Conservation (phyloP, 2,329 filamentous ascomycete genomes). For the Lasiodiplodia gonubiensis region DNA sequence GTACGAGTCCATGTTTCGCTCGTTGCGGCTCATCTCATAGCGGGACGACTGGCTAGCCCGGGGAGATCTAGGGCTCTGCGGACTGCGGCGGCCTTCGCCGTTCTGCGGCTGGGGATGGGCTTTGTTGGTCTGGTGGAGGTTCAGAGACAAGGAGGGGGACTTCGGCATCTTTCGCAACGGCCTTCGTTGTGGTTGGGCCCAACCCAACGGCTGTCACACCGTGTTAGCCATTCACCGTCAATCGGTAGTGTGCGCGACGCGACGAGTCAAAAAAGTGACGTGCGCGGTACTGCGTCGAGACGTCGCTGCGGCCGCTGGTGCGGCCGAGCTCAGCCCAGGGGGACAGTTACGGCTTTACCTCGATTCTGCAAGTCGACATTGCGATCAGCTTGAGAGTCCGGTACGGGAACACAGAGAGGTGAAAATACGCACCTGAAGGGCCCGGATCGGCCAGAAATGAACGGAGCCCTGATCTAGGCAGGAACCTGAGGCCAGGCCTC, state of each 20-base stretch:
- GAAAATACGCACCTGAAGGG: slow-evolving; percentile 27
- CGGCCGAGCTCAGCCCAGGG: slow-evolving; percentile 1
- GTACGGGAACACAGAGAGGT: slow-evolving; percentile 19
- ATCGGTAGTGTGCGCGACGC: slow-evolving; percentile 22
- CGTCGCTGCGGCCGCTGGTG: slow-evolving; percentile 12
- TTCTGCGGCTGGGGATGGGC: slow-evolving; percentile 37
- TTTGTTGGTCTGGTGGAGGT: slow-evolving; percentile 36
- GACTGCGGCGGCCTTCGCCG: slow-evolving; percentile 36
- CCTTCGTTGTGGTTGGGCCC: slow-evolving; percentile 36
- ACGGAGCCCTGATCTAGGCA: slow-evolving; percentile 27
- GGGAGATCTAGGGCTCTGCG: slow-evolving; percentile 41
- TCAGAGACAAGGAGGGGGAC: slow-evolving; percentile 44
- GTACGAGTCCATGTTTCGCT: slow-evolving; percentile 24
- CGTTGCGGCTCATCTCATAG: slow-evolving; percentile 27
- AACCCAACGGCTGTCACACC: slow-evolving; percentile 29
- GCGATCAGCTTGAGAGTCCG: slow-evolving; percentile 25
- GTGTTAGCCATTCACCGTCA: slow-evolving; percentile 25
- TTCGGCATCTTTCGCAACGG: slow-evolving; percentile 47
- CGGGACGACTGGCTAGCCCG: slow-evolving; percentile 12
- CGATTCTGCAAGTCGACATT: slow-evolving; percentile 28
- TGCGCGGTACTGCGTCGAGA: slow-evolving; percentile 12
- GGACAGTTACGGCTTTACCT: slow-evolving; percentile 23
- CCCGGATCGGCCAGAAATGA: slow-evolving; percentile 26
- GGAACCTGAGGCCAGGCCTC: slow-evolving; percentile 25
- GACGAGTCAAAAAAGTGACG: slow-evolving; percentile 22